Evolutionary conservation across 495 filamentous ascomycete genomes (phyloP).

Genomic region (Annulohypoxylon bovei): DNA sequence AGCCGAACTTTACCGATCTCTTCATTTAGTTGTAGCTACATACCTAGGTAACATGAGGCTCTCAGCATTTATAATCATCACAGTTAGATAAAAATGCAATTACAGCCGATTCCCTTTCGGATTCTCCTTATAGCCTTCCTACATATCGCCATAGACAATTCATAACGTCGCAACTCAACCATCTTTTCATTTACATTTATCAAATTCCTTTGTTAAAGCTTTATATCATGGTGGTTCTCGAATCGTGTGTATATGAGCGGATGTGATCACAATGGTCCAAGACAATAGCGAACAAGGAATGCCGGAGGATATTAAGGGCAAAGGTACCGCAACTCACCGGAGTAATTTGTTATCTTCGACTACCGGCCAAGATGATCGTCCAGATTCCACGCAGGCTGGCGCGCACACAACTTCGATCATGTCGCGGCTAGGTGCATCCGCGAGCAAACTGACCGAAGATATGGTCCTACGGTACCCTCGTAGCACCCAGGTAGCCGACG

Average conservation of each 20-base stretch:
- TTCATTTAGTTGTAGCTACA: neutral
- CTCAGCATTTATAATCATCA: neutral
- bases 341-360: conserved; percentile 6
- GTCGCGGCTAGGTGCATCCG: conserved; percentile 34
- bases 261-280: conserved; percentile 19
- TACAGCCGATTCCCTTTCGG: neutral
- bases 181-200: neutral
- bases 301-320: conserved; percentile 24
- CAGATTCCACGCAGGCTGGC: neutral
- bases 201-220: neutral
- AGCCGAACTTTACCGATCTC: conserved; percentile 32
- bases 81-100: neutral
- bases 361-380: neutral
- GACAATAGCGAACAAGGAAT: neutral
- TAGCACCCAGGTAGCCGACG: neutral
- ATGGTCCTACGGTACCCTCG: conserved; percentile 15
- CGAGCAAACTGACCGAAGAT: conserved; percentile 26
- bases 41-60: neutral
- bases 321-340: conserved; percentile 18
- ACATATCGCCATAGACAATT: neutral
- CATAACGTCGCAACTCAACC: neutral
- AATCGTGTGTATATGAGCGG: neutral
- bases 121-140: neutral
- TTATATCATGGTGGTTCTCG: neutral
- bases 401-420: conserved; percentile 9